These are phyloP conservation scores for Rubroshorea leprosula DNA, from an alignment of 345 rosid species.

Conservation along the genomic window DNA sequence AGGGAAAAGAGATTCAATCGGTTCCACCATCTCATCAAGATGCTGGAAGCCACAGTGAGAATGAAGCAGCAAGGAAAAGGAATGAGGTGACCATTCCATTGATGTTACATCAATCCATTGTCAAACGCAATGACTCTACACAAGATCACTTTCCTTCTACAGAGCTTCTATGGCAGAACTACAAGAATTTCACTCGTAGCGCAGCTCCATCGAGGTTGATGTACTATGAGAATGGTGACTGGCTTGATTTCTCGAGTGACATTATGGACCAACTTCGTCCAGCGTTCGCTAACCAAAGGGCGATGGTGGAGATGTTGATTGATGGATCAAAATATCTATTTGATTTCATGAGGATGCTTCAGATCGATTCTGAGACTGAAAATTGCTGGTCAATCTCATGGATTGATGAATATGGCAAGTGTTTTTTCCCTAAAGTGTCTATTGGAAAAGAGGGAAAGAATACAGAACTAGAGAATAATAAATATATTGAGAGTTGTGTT, in stretches of 20 bases:
- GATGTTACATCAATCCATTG: too few species aligned
- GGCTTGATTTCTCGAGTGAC: constrained; percentile 31
- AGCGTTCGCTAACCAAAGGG: constrained; percentile 24
- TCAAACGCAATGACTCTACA: too few species aligned
- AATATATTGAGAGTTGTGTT: neutral
- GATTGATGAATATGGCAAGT: constrained; percentile 37
- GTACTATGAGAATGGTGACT: constrained; percentile 27
- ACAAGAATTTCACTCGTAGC: constrained; percentile 25
- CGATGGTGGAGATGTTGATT: constrained; percentile 20
- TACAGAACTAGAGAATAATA: neutral
- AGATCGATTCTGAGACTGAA: constrained; percentile 31
- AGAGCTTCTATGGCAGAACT: constrained; percentile 1
- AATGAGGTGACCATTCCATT: too few species aligned
- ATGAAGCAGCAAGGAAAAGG: too few species aligned
- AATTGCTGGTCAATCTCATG: constrained; percentile 39
- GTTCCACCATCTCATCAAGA: too few species aligned
- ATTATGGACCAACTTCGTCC: constrained; percentile 20
- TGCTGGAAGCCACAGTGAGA: too few species aligned
- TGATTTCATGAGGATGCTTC: constrained; percentile 41
- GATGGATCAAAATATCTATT: constrained; percentile 34
- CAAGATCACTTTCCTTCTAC: too few species aligned
- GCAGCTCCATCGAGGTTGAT: constrained; percentile 30
- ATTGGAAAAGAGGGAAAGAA: constrained; percentile 11
- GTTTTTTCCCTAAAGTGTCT: constrained; percentile 32
- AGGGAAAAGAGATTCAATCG: too few species aligned